A percentile compares a stretch with the other conserved stretches of the same genome.
phyloP scores from a whole-genome alignment of 805 yeast genomes.

The Lipomyces sp. region DNA sequence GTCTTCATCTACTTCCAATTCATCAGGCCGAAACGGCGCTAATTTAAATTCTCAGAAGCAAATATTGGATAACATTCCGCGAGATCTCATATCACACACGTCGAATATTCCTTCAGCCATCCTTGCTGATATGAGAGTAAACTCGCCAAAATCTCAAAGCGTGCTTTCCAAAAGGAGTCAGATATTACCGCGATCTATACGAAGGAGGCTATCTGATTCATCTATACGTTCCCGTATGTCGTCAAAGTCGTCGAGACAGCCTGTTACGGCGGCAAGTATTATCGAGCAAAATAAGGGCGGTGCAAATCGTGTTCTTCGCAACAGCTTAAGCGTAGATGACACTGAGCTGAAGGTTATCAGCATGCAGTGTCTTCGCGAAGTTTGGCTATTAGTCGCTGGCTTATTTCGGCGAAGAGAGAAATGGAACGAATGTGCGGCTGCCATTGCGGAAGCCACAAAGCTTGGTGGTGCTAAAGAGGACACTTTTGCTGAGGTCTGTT shows the following conservation, averaged over 20 bases:
- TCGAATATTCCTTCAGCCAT: slow-evolving; percentile 24
- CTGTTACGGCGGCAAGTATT: slow-evolving; percentile 26
- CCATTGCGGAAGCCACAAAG: slow-evolving; percentile 33
- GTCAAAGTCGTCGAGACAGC: slow-evolving; percentile 10
- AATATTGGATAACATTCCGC: slow-evolving; percentile 23
- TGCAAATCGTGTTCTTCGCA: slow-evolving; percentile 33
- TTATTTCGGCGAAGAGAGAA: slow-evolving; percentile 28
- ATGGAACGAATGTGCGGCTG: slow-evolving; percentile 33
- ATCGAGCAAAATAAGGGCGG: slow-evolving; percentile 34
- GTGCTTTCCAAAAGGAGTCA: slow-evolving; percentile 25
- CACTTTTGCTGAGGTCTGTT: slow-evolving; percentile 33
- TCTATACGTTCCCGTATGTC: slow-evolving; percentile 27
- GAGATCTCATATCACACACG: slow-evolving; percentile 17
- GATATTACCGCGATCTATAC: slow-evolving; percentile 21
- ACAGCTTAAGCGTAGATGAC: slow-evolving; percentile 33
- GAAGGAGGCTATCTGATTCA: slow-evolving; percentile 32
- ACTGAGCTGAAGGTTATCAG: slow-evolving; percentile 30
- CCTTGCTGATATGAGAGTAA: slow-evolving; percentile 20
- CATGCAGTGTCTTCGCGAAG: slow-evolving; percentile 34
- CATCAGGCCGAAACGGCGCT: not conserved
- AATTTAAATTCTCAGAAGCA: not conserved
- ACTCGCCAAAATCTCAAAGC: slow-evolving; percentile 19
- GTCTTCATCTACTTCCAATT: not conserved
- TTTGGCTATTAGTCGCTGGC: slow-evolving; percentile 36
- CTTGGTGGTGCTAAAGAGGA: slow-evolving; percentile 35